These are phyloP conservation scores for Podospora comata DNA, from an alignment of 495 filamentous ascomycete genomes.

Conservation along the genomic window DNA sequence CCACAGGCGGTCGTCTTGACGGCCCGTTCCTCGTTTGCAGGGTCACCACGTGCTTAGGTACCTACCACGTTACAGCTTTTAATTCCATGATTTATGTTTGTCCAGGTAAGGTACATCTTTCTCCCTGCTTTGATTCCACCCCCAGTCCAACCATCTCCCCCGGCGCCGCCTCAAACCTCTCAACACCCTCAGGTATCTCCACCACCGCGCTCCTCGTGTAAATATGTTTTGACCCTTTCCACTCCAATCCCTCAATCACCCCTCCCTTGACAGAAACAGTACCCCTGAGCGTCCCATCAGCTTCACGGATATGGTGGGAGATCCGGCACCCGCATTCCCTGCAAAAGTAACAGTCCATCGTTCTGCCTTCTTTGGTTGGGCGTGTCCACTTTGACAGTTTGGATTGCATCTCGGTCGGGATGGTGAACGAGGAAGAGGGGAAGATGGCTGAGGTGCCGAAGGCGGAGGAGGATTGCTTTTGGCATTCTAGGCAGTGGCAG, in stretches of 20 bases:
- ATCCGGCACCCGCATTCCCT: constrained; percentile 48
- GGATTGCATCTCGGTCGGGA: constrained; percentile 32
- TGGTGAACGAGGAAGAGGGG: constrained; percentile 48
- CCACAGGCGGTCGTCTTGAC: too few species aligned
- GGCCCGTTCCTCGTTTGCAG: too few species aligned
- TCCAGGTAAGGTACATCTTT: not conserved
- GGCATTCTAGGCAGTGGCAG: constrained; percentile 62
- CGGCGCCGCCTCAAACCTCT: constrained; percentile 39
- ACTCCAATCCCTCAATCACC: constrained; percentile 44
- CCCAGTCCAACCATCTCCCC: constrained; percentile 19
- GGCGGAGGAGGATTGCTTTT: constrained; percentile 55
- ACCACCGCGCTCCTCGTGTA: constrained; percentile 43
- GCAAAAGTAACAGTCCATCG: constrained; percentile 54
- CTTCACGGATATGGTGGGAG: constrained; percentile 45
- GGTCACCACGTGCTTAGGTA: too few species aligned
- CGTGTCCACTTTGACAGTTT: constrained; percentile 42
- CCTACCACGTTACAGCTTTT: too few species aligned
- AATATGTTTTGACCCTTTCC: constrained; percentile 40
- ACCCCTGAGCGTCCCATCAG: constrained; percentile 32
- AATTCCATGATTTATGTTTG: not conserved
- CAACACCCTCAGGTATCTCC: constrained; percentile 51
- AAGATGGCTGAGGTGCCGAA: constrained; percentile 55
- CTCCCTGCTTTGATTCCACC: not conserved
- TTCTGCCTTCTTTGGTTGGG: constrained; percentile 38
- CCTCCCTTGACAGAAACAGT: constrained; percentile 52